Evolutionary conservation across 495 filamentous ascomycete species (phyloP).

Genomic region (Collariella sp.): DNA sequence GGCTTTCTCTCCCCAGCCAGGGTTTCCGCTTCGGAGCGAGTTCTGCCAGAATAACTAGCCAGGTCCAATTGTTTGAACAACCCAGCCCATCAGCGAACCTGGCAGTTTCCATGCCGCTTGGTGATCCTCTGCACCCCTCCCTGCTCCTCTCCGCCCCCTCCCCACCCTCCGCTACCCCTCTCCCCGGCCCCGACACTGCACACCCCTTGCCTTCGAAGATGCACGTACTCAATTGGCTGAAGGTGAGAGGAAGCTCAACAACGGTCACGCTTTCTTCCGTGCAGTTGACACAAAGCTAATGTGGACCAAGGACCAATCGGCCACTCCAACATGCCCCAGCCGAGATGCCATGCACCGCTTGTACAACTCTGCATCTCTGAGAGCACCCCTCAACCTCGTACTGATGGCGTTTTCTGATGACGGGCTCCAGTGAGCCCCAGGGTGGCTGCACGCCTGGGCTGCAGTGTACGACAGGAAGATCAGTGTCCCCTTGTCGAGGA

Average conservation of each 20-base stretch:
- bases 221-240: constrained; percentile 31
- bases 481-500: constrained; percentile 8
- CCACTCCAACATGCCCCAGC: constrained; percentile 32
- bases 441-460: constrained; percentile 8
- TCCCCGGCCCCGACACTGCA: constrained; percentile 15
- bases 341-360: constrained; percentile 32
- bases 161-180: constrained; percentile 9
- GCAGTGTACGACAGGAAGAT: constrained; percentile 19
- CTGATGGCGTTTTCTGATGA: constrained; percentile 9
- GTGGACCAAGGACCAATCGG: constrained; percentile 36
- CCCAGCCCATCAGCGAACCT: constrained; percentile 2
- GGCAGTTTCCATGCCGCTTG: constrained; percentile 11
- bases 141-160: constrained; percentile 15
- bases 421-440: constrained; percentile 10
- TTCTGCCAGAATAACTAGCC: constrained; percentile 8
- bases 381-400: constrained; percentile 16
- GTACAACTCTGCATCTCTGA: constrained; percentile 17
- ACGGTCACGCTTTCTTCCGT: constrained; percentile 44
- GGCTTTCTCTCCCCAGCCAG: constrained; percentile 12
- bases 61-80: constrained; percentile 2
- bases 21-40: constrained; percentile 8
- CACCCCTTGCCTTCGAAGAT: constrained; percentile 22
- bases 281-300: constrained; percentile 38
- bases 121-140: constrained; percentile 23
- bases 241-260: constrained; percentile 31